phyloP scores from a whole-genome alignment of 225 moss, liverwort and hornwort species.

The Marchantia paleacea region DNA sequence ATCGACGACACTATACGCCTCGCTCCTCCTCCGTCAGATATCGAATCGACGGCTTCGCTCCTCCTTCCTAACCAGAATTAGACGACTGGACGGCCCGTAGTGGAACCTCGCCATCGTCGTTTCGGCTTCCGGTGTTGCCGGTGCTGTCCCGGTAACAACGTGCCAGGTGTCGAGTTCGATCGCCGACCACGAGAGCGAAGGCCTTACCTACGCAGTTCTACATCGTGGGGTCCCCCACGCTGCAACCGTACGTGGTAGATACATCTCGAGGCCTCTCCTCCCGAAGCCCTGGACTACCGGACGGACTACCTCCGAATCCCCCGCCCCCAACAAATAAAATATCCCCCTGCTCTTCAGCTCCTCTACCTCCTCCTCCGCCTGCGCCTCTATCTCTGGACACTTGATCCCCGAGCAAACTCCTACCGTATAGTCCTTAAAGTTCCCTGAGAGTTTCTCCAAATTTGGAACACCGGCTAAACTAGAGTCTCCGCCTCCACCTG shows the following conservation, averaged over 20 bases:
- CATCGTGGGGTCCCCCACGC: neutral
- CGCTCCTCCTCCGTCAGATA: neutral
- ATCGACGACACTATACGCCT: neutral
- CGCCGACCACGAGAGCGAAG: neutral
- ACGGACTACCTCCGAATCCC: neutral
- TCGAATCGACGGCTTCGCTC: neutral
- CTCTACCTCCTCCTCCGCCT: no score
- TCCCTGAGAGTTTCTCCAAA: neutral
- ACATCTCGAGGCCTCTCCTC: neutral
- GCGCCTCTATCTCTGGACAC: no score
- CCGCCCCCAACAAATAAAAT: neutral
- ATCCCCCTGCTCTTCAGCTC: no score
- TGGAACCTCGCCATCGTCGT: neutral
- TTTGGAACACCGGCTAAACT: neutral
- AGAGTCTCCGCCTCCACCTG: neutral
- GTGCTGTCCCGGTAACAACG: neutral
- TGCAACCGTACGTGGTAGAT: neutral
- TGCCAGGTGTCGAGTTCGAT: neutral
- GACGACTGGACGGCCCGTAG: neutral
- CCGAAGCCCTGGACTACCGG: no score
- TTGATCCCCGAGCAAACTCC: no score
- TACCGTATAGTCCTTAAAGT: no score
- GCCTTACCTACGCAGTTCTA: neutral
- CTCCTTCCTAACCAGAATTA: neutral
- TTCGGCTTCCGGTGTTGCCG: neutral